Base-by-base conservation (phyloP, 2,329 filamentous ascomycete species). In the Paecilomyces dactylethromorphus region DNA sequence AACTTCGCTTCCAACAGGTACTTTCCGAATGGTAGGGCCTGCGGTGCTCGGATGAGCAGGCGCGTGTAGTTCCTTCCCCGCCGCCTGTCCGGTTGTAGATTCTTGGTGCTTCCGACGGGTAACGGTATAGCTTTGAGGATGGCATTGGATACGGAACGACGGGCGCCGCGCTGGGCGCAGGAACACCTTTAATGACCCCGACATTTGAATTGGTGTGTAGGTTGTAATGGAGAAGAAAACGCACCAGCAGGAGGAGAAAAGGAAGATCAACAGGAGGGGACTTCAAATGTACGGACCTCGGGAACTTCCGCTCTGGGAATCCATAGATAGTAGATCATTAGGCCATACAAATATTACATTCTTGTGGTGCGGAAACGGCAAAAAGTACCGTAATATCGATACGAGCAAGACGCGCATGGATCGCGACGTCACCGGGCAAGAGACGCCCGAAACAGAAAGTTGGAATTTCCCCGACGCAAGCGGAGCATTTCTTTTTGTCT, bases 141-240 rank as follows among this genome's bases (percentile, higher is more conserved):
- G 24, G 32, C 59, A 24, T n/a, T 39, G 32, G 12, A 39, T 24
- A 3, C 18, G 33, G 11, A 7, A 12, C 15, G 39, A 18, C 11
- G 15, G 13, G 3, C 51, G 29, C 21, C 52, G 62, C 15, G 53
- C 53, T 13, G 59, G 57, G 13, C 58, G 62, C 22, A 61, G 18
- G 24, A 62, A n/a, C 1, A 55, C 53, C 45, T 56, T 50, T 22
- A 63, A 55, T 35, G 64, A 56, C 12, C 57, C 58, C 18, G 49
- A 52, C 59, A 60, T 60, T 12, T 31, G 35, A 52, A 29, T 18
- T 50, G 21, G 35, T 5, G 18, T 26, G 35, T 29, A 13, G 13
- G 21, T 24, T 26, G 50, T 22, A 24, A 11, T 18, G 18, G 13
- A 26, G 5, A 15, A 24, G 24, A 52, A 18, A 53, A 52, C 12